Evolutionary conservation across 2,329 filamentous ascomycete species (phyloP), one percentile per base, ranked within the genome.

Genomic region (Xylariaceae sp.): DNA sequence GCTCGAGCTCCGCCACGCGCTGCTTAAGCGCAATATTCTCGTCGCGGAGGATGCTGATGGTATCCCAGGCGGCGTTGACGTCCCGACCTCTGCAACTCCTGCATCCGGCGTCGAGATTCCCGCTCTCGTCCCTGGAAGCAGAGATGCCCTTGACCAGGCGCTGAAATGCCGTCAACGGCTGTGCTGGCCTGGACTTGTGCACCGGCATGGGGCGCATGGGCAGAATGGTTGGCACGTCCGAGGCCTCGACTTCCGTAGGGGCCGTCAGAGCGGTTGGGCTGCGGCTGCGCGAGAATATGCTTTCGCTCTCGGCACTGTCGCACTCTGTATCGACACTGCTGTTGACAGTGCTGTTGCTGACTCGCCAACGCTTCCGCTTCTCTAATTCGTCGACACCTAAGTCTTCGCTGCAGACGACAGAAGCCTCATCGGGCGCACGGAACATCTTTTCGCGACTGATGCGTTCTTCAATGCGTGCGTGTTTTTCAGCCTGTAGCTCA

Each of bases 1-100:
- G 76, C 72, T 88, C 85, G 2, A 88, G 71, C 64, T 83, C 76
- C 15, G 78, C 77, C 2, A 88, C 82, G 17, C 83, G 74, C 45
- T 78, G 76, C 74, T 88, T 88, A 53, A 88, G 71, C 7, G 79
- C 78, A 67, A 76, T 80, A 65, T 88, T 88, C 75, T 88, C 86
- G 51, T 83, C 81, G 45, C 82, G 76, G 60, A 88, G 72, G 51
- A 86, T 63, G 55, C 79, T 78, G n/a, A 86, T 84, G 3, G 85
- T 86, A 67, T 87, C 80, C 85, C 85, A 88, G 3, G 85, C 85
- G 44, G 84, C 77, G 63, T 82, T 83, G 10, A 81, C 77, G 55
- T 83, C 80, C 66, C 80, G 79, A 10, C 85, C 84, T 56, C 77
- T 72, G 70, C 85, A 87, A 66, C 86, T 87, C 39, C 71, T 66